phyloP scores from a whole-genome alignment of 1,284 basidiomycete species.

The Ustilago xerochloae region DNA sequence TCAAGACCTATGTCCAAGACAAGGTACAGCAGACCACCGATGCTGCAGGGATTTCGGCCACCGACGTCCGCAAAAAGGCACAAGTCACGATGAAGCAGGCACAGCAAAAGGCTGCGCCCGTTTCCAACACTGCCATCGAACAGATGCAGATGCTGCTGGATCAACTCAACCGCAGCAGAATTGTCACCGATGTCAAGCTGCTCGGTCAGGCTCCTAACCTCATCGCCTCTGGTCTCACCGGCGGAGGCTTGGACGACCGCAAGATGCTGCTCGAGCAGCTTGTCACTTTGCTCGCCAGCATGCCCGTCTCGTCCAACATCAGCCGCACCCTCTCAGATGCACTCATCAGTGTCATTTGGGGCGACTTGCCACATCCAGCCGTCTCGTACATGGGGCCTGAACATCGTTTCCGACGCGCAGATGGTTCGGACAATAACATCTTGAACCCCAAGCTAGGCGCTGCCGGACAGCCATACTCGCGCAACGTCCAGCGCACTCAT shows the following conservation, averaged over 20 bases:
- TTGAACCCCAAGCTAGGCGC: slow-evolving; percentile 76
- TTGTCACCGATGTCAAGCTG: slow-evolving; percentile 43
- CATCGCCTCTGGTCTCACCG: slow-evolving; percentile 18
- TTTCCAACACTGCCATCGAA: slow-evolving; percentile 8
- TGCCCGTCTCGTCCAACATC: slow-evolving; percentile 45
- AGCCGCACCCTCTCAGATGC: slow-evolving; percentile 35
- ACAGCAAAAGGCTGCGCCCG: slow-evolving; percentile 12
- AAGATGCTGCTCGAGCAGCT: slow-evolving; percentile 58
- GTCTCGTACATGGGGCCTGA: slow-evolving; percentile 74
- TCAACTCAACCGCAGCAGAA: slow-evolving; percentile 28
- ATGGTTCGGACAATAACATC: slow-evolving; percentile 75
- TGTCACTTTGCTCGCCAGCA: slow-evolving; percentile 46
- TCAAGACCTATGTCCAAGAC: slow-evolving; percentile 32
- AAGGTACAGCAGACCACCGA: slow-evolving; percentile 33
- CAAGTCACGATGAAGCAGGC: slow-evolving; percentile 20
- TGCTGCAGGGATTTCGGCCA: slow-evolving; percentile 28
- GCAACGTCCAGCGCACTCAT: slow-evolving; percentile 37
- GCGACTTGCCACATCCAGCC: slow-evolving; percentile 79
- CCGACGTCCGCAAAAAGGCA: slow-evolving; percentile 19
- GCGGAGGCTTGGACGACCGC: slow-evolving; percentile 53
- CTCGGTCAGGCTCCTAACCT: slow-evolving; percentile 36
- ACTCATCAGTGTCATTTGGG: slow-evolving; percentile 52
- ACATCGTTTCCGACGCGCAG: slow-evolving; percentile 59
- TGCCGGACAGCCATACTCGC: slow-evolving; percentile 39
- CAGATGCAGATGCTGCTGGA: slow-evolving; percentile 25